Percentiles rank a stretch among this genome's conserved stretches.
phyloP scores from a whole-genome alignment of 2,329 filamentous ascomycete species.

The Dactylellina sp. region DNA sequence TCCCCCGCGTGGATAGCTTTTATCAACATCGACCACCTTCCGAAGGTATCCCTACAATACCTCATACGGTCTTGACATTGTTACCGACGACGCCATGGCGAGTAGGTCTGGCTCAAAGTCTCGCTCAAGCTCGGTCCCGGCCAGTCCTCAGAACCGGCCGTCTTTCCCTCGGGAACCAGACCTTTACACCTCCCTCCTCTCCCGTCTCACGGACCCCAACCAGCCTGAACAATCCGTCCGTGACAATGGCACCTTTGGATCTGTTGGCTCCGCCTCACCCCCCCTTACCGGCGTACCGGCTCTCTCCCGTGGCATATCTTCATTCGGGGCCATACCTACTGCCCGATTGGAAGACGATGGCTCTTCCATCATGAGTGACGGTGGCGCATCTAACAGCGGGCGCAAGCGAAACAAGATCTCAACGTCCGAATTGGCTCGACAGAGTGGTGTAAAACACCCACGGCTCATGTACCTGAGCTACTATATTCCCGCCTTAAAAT shows the following conservation, averaged over 20 bases:
- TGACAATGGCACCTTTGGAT: constrained; percentile 82
- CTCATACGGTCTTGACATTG: background rate
- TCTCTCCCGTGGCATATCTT: constrained; percentile 62
- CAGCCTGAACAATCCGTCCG: constrained; percentile 66
- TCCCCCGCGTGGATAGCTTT: background rate
- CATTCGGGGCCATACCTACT: constrained; percentile 56
- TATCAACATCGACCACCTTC: background rate
- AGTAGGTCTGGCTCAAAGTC: constrained; percentile 44
- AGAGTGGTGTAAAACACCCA: constrained; percentile 71
- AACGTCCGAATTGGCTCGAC: constrained; percentile 57
- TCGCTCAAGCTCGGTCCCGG: constrained; percentile 34
- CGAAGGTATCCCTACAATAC: background rate
- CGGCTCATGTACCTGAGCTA: constrained; percentile 87
- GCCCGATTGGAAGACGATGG: constrained; percentile 60
- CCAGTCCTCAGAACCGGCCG: constrained; percentile 33
- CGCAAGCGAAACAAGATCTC: constrained; percentile 44
- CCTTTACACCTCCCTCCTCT: constrained; percentile 53
- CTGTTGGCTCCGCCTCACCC: constrained; percentile 70
- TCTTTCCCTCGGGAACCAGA: constrained; percentile 38
- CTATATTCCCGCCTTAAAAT: constrained; percentile 90
- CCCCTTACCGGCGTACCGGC: constrained; percentile 61
- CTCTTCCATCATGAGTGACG: constrained; percentile 64
- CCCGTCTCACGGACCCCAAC: constrained; percentile 39
- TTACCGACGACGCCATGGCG: constrained; percentile 20
- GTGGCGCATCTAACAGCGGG: constrained; percentile 59